These are phyloP conservation scores for Neurospora sp. DNA, from an alignment of 495 filamentous ascomycete genomes.

Conservation along the genomic window DNA sequence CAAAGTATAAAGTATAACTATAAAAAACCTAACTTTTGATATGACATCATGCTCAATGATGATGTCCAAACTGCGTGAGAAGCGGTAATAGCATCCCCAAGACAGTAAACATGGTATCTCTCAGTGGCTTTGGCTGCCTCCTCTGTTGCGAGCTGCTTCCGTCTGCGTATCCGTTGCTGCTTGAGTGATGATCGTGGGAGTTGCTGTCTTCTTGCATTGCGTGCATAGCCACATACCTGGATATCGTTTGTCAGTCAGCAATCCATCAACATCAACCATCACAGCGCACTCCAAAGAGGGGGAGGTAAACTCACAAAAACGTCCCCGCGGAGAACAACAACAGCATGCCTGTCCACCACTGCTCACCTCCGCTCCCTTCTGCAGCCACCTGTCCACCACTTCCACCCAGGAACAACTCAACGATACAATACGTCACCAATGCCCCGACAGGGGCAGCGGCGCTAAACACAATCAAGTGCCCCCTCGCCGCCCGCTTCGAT, in stretches of 20 bases:
- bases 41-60: conserved; percentile 42
- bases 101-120: conserved; percentile 64
- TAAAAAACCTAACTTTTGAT: neutral
- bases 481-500: conserved; percentile 71
- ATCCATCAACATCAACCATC: neutral
- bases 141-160: conserved; percentile 35
- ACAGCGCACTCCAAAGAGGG: neutral
- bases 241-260: conserved; percentile 8
- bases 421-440: conserved; percentile 67
- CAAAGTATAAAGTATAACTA: neutral
- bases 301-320: conserved; percentile 61
- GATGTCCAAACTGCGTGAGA: conserved; percentile 83
- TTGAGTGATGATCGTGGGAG: conserved; percentile 40
- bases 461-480: conserved; percentile 83
- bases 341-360: conserved; percentile 88
- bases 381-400: conserved; percentile 24
- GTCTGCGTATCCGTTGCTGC: conserved; percentile 59
- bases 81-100: conserved; percentile 85
- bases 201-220: conserved; percentile 79
- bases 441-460: conserved; percentile 84
- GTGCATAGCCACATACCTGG: conserved; percentile 95
- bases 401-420: conserved; percentile 56
- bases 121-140: conserved; percentile 42
- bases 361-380: conserved; percentile 15
- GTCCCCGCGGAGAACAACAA: conserved; percentile 89